Conservation (phyloP, 352 stramenopile species). For the Detonula confervacea region DNA sequence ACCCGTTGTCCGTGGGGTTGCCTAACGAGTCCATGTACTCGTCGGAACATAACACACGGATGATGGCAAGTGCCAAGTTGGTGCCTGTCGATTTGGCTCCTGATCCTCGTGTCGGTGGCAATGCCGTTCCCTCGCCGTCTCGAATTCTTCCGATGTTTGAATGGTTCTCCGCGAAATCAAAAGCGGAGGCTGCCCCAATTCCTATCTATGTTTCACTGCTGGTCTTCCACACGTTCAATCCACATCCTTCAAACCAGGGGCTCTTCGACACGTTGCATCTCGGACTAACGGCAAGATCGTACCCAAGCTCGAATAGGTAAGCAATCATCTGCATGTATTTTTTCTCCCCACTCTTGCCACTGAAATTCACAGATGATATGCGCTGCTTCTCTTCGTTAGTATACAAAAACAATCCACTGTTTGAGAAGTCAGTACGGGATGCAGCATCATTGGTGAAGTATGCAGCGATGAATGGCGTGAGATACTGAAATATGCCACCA, state of each 20-base stretch:
- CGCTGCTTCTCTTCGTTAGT: background rate
- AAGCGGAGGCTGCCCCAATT: too few species aligned
- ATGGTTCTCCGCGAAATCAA: too few species aligned
- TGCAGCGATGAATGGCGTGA: background rate
- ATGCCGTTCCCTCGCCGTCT: too few species aligned
- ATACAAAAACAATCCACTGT: slow-evolving; percentile 7
- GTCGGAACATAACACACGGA: too few species aligned
- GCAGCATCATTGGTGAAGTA: background rate
- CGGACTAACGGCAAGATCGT: slow-evolving; percentile 18
- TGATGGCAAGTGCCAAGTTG: too few species aligned
- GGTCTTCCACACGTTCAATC: too few species aligned
- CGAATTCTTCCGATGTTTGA: too few species aligned
- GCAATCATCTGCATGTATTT: slow-evolving; percentile 13
- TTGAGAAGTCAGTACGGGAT: background rate
- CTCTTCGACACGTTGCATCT: slow-evolving; percentile 14
- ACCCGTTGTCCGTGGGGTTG: too few species aligned
- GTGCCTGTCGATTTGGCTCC: too few species aligned
- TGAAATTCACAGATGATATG: background rate
- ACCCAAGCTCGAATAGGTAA: slow-evolving; percentile 32
- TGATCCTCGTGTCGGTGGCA: too few species aligned
- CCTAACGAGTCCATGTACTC: too few species aligned
- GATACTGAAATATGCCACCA: background rate
- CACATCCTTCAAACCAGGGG: slow-evolving; percentile 26
- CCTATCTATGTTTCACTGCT: too few species aligned
- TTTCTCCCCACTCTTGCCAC: background rate